Base-by-base conservation (phyloP, 139 green algal genomes). In the Tetradesmus obliquus region DNA sequence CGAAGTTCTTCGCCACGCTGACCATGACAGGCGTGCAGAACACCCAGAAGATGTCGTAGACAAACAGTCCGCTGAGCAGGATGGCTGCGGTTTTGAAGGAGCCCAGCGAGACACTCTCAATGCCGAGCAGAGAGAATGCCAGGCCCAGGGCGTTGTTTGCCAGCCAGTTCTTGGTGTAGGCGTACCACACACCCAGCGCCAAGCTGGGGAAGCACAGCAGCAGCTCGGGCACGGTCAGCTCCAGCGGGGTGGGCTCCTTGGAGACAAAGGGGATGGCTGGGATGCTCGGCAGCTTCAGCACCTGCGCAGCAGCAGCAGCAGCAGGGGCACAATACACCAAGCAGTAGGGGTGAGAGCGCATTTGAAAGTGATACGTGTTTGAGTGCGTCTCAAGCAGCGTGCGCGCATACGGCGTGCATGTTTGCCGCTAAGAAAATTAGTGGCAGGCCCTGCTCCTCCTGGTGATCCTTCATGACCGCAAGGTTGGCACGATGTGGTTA, bases 21-120 rank as follows among this genome's bases (percentile, higher is more conserved):
- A 99, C 97, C 97, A 99, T 99, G 60, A 99, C 98, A 3, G 98
- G 98, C 0, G 98, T 99, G 94, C 93, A 99, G 95, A 99, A 99
- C 24, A 99, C 98, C 98, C 98, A 99, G 93, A 99, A 99, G 89
- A 99, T 98, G 95, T 99, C 98, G 86, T 99, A 99, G 58, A 99
- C 96, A 91, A 99, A 99, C 8, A 99, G 93, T 0, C 98, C 97
- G 9, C 91, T 93, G 9, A 99, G 94, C 22, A 99, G 95, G 91
- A 99, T 99, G 72, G 92, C 91, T 3, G 97, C 98, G 55, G 94
- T 95, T 82, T 98, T 95, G 24, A 96, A 92, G 0, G 93, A 97
- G 0, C 98, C 98, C 5, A 99, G 94, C 6, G 95, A 97, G 9
- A 99, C 94, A 91, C 98, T 96, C 94, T 99, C 98, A 13, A 99